phyloP scores from a whole-genome alignment of 176 grass and related monocot species.

The Saccharum officinarum region DNA sequence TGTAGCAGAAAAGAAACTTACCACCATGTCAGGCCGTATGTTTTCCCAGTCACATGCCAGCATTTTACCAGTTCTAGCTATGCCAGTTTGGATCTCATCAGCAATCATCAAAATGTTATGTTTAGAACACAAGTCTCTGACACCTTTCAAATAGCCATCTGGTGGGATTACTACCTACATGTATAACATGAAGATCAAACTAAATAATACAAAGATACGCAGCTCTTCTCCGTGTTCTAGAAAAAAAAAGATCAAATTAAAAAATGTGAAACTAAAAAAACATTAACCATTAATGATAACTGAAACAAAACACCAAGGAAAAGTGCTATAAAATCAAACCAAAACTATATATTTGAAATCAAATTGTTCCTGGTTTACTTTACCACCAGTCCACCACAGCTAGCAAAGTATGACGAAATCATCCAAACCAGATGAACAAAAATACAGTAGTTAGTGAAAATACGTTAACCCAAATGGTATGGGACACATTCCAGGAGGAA shows the following conservation, averaged over 20 bases:
- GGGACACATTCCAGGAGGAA: background rate
- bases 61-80: slow-evolving; percentile 94
- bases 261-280: background rate
- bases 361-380: background rate
- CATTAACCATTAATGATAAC: background rate
- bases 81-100: slow-evolving; percentile 99
- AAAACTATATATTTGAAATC: slow-evolving; percentile 10
- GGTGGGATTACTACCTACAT: slow-evolving; percentile 84
- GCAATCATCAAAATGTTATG: slow-evolving; percentile 96
- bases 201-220: background rate
- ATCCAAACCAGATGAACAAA: background rate
- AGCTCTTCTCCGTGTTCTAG: too few species aligned
- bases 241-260: too few species aligned
- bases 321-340: slow-evolving; percentile 17
- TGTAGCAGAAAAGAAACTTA: slow-evolving; percentile 33
- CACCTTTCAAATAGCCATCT: slow-evolving; percentile 86
- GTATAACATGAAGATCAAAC: background rate
- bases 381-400: slow-evolving; percentile 7
- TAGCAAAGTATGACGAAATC: background rate
- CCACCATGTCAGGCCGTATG: slow-evolving; percentile 90
- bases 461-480: background rate
- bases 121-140: slow-evolving; percentile 84
- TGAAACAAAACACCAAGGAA: slow-evolving; percentile 11
- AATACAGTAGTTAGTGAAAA: background rate
- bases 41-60: slow-evolving; percentile 91